Conservation (phyloP, 2,329 filamentous ascomycete species). For the Microcyclosporella mali region DNA sequence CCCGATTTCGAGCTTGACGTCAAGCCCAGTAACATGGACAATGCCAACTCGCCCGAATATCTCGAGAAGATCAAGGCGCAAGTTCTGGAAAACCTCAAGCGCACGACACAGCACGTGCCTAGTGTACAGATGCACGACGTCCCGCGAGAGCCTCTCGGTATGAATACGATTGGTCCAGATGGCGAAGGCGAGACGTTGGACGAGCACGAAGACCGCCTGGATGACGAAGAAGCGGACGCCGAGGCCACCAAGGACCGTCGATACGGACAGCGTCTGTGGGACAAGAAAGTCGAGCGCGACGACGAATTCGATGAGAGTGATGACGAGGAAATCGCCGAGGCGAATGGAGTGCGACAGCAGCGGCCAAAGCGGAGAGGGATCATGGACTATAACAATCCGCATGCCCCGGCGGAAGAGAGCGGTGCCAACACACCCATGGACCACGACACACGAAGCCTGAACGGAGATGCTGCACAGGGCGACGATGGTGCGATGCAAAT, state of each 20-base stretch:
- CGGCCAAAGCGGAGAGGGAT: slow-evolving; percentile 50
- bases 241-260: slow-evolving; percentile 81
- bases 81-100: slow-evolving; percentile 61
- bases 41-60: slow-evolving; percentile 62
- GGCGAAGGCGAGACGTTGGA: slow-evolving; percentile 47
- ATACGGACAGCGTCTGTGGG: slow-evolving; percentile 74
- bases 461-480: slow-evolving; percentile 23
- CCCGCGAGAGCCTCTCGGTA: slow-evolving; percentile 50
- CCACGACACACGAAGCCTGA: slow-evolving; percentile 27
- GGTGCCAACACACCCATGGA: slow-evolving; percentile 38
- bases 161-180: slow-evolving; percentile 33
- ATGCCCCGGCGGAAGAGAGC: slow-evolving; percentile 48
- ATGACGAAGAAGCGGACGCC: slow-evolving; percentile 72
- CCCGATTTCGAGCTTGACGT: slow-evolving; percentile 66
- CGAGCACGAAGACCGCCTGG: slow-evolving; percentile 58
- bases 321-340: slow-evolving; percentile 71
- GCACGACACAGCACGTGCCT: slow-evolving; percentile 55
- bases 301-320: slow-evolving; percentile 85
- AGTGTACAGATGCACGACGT: slow-evolving; percentile 61
- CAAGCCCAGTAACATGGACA: slow-evolving; percentile 66
- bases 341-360: slow-evolving; percentile 64
- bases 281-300: slow-evolving; percentile 63
- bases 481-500: slow-evolving; percentile 20
- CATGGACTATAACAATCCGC: slow-evolving; percentile 55
- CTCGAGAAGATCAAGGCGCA: slow-evolving; percentile 61